These are phyloP conservation scores for Paramecium octaurelia DNA, from an alignment of 73 alveolate genomes.

Conservation along the genomic window DNA sequence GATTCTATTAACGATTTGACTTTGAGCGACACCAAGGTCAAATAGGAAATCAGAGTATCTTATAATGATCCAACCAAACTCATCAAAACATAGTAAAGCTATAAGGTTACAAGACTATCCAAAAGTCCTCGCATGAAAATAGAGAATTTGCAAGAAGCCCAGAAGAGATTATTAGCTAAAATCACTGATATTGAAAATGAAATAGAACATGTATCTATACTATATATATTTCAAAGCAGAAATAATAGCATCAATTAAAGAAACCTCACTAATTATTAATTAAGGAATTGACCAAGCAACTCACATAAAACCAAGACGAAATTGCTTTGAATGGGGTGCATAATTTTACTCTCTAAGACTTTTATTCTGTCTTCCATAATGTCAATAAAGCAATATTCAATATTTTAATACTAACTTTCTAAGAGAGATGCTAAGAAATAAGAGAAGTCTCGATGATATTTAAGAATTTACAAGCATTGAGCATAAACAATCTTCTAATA, in stretches of 20 bases:
- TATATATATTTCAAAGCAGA: background rate
- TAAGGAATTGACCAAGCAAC: background rate
- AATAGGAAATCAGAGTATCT: background rate
- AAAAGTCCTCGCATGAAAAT: background rate
- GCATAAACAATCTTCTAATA: background rate
- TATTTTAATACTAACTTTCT: background rate
- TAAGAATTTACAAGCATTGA: background rate
- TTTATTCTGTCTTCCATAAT: background rate
- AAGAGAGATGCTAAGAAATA: background rate
- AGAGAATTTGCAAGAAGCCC: background rate
- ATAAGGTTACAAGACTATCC: background rate
- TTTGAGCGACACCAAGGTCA: background rate
- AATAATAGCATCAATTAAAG: background rate
- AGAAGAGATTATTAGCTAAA: background rate
- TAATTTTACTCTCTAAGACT: background rate
- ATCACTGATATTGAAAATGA: background rate
- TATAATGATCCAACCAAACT: conserved; percentile 4
- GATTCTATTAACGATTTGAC: conserved; percentile 14
- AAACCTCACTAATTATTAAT: background rate
- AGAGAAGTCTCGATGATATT: background rate
- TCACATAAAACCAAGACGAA: background rate
- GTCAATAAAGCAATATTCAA: background rate
- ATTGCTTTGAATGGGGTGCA: background rate
- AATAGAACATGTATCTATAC: background rate
- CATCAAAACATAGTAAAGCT: background rate